These are phyloP conservation scores for Talaromyces sp. DNA, from an alignment of 2,329 filamentous ascomycete species.

Conservation along the genomic window DNA sequence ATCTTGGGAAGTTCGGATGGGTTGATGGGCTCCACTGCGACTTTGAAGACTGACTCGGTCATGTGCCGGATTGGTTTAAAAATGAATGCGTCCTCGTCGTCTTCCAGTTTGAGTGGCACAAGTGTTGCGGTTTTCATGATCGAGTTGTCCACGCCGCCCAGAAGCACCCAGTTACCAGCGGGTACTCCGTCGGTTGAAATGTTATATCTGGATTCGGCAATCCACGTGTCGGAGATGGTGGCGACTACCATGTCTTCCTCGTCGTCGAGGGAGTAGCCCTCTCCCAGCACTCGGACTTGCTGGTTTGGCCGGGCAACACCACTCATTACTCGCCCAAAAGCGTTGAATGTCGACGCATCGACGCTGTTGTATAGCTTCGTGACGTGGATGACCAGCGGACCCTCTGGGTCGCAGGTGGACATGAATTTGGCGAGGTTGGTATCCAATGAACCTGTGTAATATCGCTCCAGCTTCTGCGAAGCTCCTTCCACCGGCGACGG, in stretches of 20 bases:
- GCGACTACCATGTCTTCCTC: conserved; percentile 94
- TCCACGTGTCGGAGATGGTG: conserved; percentile 79
- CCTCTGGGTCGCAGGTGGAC: conserved; percentile 77
- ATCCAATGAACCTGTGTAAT: conserved; percentile 88
- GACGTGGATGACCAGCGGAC: conserved; percentile 83
- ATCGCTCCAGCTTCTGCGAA: conserved; percentile 69
- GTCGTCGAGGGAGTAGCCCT: conserved; percentile 93
- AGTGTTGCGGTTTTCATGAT: conserved; percentile 97
- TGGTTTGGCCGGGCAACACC: conserved; percentile 78
- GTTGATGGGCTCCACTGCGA: conserved; percentile 96
- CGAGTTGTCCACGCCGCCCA: conserved; percentile 91
- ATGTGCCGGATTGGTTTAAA: conserved; percentile 92
- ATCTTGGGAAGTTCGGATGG: conserved; percentile 97
- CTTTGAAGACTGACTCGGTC: conserved; percentile 95
- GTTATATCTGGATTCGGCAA: conserved; percentile 88
- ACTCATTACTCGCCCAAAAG: conserved; percentile 87
- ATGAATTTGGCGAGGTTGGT: conserved; percentile 76
- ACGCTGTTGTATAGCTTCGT: conserved; percentile 88
- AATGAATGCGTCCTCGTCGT: conserved; percentile 89
- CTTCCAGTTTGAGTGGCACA: conserved; percentile 70
- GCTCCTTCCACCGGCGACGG: conserved; percentile 80
- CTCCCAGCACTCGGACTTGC: conserved; percentile 84
- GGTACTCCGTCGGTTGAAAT: conserved; percentile 87
- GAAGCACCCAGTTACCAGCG: conserved; percentile 87
- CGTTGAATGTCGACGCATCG: conserved; percentile 86